Evolutionary conservation across 2,329 filamentous ascomycete genomes (phyloP), one percentile per base, ranked within the genome.

Genomic region (Fusarium sp.): DNA sequence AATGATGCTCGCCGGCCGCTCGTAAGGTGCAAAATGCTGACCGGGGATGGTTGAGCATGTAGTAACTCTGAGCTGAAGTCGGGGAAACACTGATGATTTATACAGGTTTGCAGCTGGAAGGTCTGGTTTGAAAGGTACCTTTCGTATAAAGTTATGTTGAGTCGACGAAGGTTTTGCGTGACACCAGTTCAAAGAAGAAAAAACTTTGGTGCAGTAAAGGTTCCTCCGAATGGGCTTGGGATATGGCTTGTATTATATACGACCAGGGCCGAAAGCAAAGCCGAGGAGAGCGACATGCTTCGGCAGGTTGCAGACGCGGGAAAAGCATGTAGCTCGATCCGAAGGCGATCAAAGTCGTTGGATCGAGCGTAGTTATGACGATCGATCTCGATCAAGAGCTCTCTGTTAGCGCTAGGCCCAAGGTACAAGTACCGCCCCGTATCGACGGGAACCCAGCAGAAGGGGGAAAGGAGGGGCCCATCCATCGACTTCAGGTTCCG

Each of bases 371-470:
- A 69, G 56, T 60, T 71, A 72, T 68, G 75, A 68, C 66, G 75
- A 77, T 77, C 75, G 75, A 77, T 77, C 75, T 77, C 73, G 75
- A 77, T 77, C 74, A 40, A 50, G 38, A 70, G 56, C 56, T 54
- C 62, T 24, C 40, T 66, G 72, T 73, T 77, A 76, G 73, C 68
- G 73, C 59, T 55, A 55, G 49, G 63, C 45, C 54, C 42, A 51
- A 68, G 53, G 59, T 22, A 55, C 59, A 72, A 66, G 75, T 77
- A 73, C 66, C 46, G 61, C 53, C 54, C 67, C 61, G 71, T 71
- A 75, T 71, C 64, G 64, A 69, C 50, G 24, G 50, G 22, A 52
- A 52, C 32, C 49, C 32, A 51, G 49, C 29, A 34, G 18, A 55
- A 55, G 25, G 22, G 49, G 32, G 25, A 15, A 52, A 42, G 18